phyloP scores from a whole-genome alignment of 352 stramenopile genomes.

The Phytophthora foliorum region DNA sequence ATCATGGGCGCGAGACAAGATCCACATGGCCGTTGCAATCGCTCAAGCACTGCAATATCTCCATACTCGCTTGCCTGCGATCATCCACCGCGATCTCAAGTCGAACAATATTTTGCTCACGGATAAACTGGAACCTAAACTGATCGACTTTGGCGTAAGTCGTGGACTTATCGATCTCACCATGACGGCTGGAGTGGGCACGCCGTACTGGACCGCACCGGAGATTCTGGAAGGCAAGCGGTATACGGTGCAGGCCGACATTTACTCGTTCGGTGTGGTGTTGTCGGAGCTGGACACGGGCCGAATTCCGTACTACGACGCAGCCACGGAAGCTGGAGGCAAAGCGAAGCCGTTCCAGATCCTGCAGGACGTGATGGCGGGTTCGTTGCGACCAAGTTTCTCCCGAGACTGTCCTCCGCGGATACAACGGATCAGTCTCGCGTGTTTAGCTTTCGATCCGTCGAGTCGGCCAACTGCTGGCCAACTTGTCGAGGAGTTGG shows the following conservation, averaged over 20 bases:
- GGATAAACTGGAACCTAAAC: conserved; percentile 60
- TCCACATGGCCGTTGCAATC: conserved; percentile 55
- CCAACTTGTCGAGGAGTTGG: conserved; percentile 14
- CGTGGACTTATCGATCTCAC: conserved; percentile 26
- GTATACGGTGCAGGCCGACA: conserved; percentile 67
- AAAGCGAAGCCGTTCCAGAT: conserved; percentile 48
- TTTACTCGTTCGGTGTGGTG: conserved; percentile 80
- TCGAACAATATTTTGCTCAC: conserved; percentile 81
- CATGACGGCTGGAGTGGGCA: conserved; percentile 80
- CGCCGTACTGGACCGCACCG: conserved; percentile 83
- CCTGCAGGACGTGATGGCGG: conserved; percentile 50
- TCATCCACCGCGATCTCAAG: conserved; percentile 49
- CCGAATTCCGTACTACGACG: conserved; percentile 41
- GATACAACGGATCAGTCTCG: conserved; percentile 31
- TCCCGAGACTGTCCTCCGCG: conserved; percentile 43
- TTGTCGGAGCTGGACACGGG: conserved; percentile 53
- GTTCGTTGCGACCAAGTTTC: conserved; percentile 54
- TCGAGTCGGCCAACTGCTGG: conserved; percentile 10
- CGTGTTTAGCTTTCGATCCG: conserved; percentile 31
- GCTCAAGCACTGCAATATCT: conserved; percentile 45
- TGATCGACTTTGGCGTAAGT: conserved; percentile 88
- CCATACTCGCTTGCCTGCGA: conserved; percentile 26
- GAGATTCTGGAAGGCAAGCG: conserved; percentile 67
- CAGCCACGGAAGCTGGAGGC: conserved; percentile 10
- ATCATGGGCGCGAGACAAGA: conserved; percentile 48